Percentiles rank a stretch among this genome's conserved stretches.
Evolutionary conservation across 345 rosid species (phyloP).

Genomic region (Geranium brycei): DNA sequence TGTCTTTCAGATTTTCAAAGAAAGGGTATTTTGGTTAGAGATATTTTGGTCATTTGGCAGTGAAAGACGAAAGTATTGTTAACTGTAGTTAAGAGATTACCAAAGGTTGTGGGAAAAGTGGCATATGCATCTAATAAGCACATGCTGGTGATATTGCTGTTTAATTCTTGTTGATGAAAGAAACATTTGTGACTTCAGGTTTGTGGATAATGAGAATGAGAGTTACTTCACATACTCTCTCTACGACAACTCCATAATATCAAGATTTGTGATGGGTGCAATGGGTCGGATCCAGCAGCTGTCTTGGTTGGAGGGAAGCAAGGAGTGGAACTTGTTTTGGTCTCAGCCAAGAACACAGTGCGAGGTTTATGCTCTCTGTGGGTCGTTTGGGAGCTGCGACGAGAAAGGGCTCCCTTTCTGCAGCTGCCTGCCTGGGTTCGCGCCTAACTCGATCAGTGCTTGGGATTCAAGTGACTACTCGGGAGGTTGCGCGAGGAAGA

Average conservation of each 20-base stretch:
- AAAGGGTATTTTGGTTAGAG: no score
- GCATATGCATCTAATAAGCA: no score
- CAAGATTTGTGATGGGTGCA: slow-evolving; percentile 39
- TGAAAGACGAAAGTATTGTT: no score
- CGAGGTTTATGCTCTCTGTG: slow-evolving; percentile 58
- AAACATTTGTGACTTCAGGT: slow-evolving; percentile 15
- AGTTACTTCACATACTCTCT: slow-evolving; percentile 51
- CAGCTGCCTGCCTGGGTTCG: slow-evolving; percentile 38
- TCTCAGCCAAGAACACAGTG: slow-evolving; percentile 58
- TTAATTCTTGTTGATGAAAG: slow-evolving; percentile 22
- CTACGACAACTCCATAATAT: slow-evolving; percentile 12
- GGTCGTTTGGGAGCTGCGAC: slow-evolving; percentile 49
- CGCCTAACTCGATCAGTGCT: slow-evolving; percentile 14
- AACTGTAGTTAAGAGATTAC: no score
- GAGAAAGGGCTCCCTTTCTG: slow-evolving; percentile 29
- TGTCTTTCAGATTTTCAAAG: no score
- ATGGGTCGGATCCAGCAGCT: slow-evolving; percentile 50
- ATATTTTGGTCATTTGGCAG: no score
- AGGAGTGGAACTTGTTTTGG: slow-evolving; percentile 56
- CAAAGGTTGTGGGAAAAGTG: no score
- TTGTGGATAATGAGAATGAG: slow-evolving; percentile 23
- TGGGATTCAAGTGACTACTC: slow-evolving; percentile 50
- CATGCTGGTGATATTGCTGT: no score
- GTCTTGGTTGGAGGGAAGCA: slow-evolving; percentile 22
- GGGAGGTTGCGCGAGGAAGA: slow-evolving; percentile 43